A percentile compares a stretch with the other conserved stretches of the same genome.
Evolutionary conservation across 2,329 filamentous ascomycete species (phyloP).

Genomic region (Beauveria australis): DNA sequence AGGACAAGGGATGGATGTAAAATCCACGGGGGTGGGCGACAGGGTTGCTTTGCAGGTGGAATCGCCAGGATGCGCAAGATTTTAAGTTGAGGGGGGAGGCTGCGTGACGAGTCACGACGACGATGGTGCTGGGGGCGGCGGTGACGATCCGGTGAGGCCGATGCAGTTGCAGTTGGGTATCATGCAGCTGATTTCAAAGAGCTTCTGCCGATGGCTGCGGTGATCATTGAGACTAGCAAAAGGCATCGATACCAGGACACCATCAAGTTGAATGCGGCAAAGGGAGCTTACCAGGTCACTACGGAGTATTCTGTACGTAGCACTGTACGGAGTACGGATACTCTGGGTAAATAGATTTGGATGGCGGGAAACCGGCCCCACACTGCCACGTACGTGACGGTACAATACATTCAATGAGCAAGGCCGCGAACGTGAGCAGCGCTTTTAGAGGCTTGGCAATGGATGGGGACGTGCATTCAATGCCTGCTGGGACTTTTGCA

Average conservation of each 20-base stretch:
- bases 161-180: too few species aligned
- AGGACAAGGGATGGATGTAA: not conserved
- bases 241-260: not conserved
- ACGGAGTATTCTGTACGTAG: not conserved
- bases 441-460: conserved; percentile 1
- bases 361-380: not conserved
- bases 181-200: too few species aligned
- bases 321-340: too few species aligned
- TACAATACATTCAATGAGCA: not conserved
- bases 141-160: not conserved
- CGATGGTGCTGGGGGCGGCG: not conserved
- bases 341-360: not conserved
- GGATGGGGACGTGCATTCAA: not conserved
- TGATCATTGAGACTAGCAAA: not conserved
- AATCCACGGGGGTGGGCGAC: not conserved
- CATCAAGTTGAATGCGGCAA: too few species aligned
- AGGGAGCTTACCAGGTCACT: not conserved
- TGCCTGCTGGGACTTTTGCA: not conserved
- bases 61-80: not conserved
- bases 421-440: not conserved
- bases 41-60: not conserved
- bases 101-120: not conserved
- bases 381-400: not conserved
- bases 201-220: not conserved
- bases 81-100: not conserved